Conservation (phyloP, 208 protist genomes). For the Leishmania mexicana region DNA sequence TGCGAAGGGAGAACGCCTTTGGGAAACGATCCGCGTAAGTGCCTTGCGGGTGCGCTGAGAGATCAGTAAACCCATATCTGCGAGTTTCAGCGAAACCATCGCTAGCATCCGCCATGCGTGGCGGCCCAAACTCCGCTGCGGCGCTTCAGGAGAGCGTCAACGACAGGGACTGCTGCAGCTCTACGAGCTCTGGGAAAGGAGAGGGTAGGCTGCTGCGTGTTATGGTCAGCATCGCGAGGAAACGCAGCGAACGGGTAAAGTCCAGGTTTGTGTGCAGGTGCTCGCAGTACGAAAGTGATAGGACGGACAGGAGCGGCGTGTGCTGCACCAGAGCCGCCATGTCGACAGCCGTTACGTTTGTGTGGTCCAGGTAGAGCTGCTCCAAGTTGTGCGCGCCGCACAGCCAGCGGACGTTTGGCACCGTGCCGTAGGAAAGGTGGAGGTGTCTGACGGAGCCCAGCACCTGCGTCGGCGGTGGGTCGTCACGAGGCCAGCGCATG, state of each 20-base stretch:
- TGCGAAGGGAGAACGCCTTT: background rate
- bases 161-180: slow-evolving; percentile 9
- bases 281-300: slow-evolving; percentile 42
- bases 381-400: slow-evolving; percentile 23
- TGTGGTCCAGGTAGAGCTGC: slow-evolving; percentile 44
- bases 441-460: slow-evolving; percentile 25
- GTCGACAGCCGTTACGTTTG: slow-evolving; percentile 41
- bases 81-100: background rate
- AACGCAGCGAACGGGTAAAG: slow-evolving; percentile 35
- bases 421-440: slow-evolving; percentile 19
- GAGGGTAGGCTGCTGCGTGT: slow-evolving; percentile 26
- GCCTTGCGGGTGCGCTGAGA: background rate
- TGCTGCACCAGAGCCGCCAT: slow-evolving; percentile 28
- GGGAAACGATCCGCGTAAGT: background rate
- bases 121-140: background rate
- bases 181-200: slow-evolving; percentile 2
- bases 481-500: slow-evolving; percentile 29
- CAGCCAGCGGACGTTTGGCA: slow-evolving; percentile 47
- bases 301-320: slow-evolving; percentile 26
- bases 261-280: slow-evolving; percentile 36
- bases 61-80: background rate
- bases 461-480: slow-evolving; percentile 10
- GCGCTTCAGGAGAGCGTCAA: slow-evolving; percentile 15
- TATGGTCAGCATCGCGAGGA: slow-evolving; percentile 22
- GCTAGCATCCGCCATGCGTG: background rate